A percentile compares a stretch with the other conserved stretches of the same genome.
Evolutionary conservation across 2,329 filamentous ascomycete species (phyloP).

Genomic region (Nakataea oryzae): DNA sequence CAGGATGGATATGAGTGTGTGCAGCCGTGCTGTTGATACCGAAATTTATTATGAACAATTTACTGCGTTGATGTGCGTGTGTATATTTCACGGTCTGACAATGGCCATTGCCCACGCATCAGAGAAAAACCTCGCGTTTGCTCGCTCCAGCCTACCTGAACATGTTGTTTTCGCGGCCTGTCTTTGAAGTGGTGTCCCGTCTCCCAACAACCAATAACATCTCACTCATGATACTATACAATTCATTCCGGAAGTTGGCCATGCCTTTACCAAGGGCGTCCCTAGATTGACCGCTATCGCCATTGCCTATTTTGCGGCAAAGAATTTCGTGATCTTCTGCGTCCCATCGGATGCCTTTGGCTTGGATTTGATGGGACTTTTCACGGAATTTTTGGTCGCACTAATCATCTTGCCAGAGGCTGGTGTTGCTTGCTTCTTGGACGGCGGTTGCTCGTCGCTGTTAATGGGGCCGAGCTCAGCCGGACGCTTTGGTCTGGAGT

Average conservation of each 20-base stretch:
- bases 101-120: neutral
- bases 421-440: conserved; percentile 3
- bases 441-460: neutral
- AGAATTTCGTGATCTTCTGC: conserved; percentile 38
- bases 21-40: neutral
- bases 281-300: neutral
- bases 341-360: conserved; percentile 16
- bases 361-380: conserved; percentile 18
- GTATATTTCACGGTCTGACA: neutral
- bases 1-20: neutral
- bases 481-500: neutral
- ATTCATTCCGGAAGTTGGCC: no score
- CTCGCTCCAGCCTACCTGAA: neutral
- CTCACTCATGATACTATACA: neutral
- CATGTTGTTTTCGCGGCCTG: neutral
- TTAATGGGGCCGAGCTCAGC: neutral
- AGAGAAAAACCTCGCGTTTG: neutral
- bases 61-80: neutral
- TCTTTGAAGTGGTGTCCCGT: neutral
- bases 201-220: no score
- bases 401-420: conserved; percentile 20
- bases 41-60: neutral
- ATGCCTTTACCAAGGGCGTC: no score
- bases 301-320: conserved; percentile 13
- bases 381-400: conserved; percentile 27